Evolutionary conservation across 176 grass and related monocot species (phyloP).

Genomic region (Sorghum bicolor): Sorghum_bicolor_NCBIv3 NC_012876.2:14459501-14460000

Average conservation of each 20-base stretch:
- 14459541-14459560: slow-evolving; percentile 93
- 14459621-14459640: slow-evolving; percentile 79
- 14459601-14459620: slow-evolving; percentile 52
- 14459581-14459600: slow-evolving; percentile 69
- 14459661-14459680: slow-evolving; percentile 89
- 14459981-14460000: slow-evolving; percentile 54
- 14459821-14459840: slow-evolving; percentile 82
- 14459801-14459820: slow-evolving; percentile 71
- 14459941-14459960: slow-evolving; percentile 77
- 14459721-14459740: slow-evolving; percentile 58
- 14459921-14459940: slow-evolving; percentile 81
- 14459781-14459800: slow-evolving; percentile 74
- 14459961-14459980: slow-evolving; percentile 82
- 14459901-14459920: slow-evolving; percentile 80
- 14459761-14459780: slow-evolving; percentile 43
- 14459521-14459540: slow-evolving; percentile 70
- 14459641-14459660: slow-evolving; percentile 88
- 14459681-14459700: slow-evolving; percentile 68
- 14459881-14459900: slow-evolving; percentile 83
- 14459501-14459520: slow-evolving; percentile 85
- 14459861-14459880: slow-evolving; percentile 53
- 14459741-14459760: slow-evolving; percentile 13
- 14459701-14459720: slow-evolving; percentile 51
- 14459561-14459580: slow-evolving; percentile 71
- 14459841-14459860: slow-evolving; percentile 83